Evolutionary conservation across 306 rosid genomes (phyloP).

Genomic region (Vachellia collinsii): DNA sequence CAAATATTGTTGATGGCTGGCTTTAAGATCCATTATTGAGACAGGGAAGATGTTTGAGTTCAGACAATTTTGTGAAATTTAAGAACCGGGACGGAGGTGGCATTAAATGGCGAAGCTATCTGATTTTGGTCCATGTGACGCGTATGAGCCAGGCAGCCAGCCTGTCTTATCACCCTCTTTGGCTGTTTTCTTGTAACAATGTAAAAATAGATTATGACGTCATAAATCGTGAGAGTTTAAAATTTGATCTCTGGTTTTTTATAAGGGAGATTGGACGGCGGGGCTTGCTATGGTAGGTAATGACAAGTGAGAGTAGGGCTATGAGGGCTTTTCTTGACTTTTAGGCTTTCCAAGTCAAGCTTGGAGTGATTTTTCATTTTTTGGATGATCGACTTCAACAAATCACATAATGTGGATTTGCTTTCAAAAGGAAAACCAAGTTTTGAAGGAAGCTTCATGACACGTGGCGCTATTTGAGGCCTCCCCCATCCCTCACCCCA

Average conservation of each 20-base stretch:
- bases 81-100: background rate
- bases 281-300: background rate
- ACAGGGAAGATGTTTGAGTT: too few relatives aligned
- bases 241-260: background rate
- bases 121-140: background rate
- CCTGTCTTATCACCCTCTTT: background rate
- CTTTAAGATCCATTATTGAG: too few relatives aligned
- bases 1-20: too few relatives aligned
- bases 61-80: too few relatives aligned
- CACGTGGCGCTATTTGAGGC: slow-evolving; percentile 11
- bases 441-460: background rate
- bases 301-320: background rate
- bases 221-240: background rate
- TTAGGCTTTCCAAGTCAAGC: background rate
- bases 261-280: background rate
- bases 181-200: background rate
- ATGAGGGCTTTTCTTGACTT: background rate
- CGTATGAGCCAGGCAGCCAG: background rate
- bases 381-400: slow-evolving; percentile 17
- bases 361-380: background rate
- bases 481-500: background rate
- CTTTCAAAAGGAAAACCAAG: slow-evolving; percentile 11
- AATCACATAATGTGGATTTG: background rate
- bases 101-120: background rate
- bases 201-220: background rate